Conservation (phyloP, 2,329 filamentous ascomycete species). For the Trichoderma oligosporum region DNA sequence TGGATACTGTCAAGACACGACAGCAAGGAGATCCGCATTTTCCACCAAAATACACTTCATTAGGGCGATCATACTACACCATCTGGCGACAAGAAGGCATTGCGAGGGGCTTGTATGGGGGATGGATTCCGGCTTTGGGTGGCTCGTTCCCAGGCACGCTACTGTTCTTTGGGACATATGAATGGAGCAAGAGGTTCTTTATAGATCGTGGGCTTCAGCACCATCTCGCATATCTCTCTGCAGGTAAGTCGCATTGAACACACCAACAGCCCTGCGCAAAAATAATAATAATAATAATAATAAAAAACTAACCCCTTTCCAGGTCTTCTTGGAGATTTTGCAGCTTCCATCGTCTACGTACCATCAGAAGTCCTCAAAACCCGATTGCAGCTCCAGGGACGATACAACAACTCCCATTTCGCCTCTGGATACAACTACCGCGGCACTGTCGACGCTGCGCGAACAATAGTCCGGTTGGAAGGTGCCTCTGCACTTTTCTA, state of each 20-base stretch:
- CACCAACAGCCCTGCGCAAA: neutral
- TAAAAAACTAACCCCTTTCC: neutral
- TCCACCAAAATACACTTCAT: conserved; percentile 86
- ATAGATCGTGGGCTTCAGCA: conserved; percentile 79
- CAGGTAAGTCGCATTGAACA: conserved; percentile 53
- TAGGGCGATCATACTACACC: conserved; percentile 85
- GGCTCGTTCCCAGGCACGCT: conserved; percentile 93
- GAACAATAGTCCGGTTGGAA: conserved; percentile 79
- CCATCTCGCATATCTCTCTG: conserved; percentile 78
- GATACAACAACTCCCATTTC: conserved; percentile 92
- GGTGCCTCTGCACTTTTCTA: conserved; percentile 85
- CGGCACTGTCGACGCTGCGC: conserved; percentile 75
- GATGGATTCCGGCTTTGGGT: conserved; percentile 84
- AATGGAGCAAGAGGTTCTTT: conserved; percentile 87
- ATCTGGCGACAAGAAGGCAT: conserved; percentile 92
- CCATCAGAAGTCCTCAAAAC: conserved; percentile 98
- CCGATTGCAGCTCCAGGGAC: conserved; percentile 89
- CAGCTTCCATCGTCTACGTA: conserved; percentile 89
- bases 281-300: too few relatives aligned
- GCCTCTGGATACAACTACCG: conserved; percentile 94
- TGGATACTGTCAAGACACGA: conserved; percentile 97
- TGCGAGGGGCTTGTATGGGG: conserved; percentile 80
- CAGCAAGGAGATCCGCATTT: conserved; percentile 95
- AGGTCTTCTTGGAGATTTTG: conserved; percentile 92
- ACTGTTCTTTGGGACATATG: conserved; percentile 94